Conservation (phyloP, 257 asterid genomes). For the Solanum chmielewskii region DNA sequence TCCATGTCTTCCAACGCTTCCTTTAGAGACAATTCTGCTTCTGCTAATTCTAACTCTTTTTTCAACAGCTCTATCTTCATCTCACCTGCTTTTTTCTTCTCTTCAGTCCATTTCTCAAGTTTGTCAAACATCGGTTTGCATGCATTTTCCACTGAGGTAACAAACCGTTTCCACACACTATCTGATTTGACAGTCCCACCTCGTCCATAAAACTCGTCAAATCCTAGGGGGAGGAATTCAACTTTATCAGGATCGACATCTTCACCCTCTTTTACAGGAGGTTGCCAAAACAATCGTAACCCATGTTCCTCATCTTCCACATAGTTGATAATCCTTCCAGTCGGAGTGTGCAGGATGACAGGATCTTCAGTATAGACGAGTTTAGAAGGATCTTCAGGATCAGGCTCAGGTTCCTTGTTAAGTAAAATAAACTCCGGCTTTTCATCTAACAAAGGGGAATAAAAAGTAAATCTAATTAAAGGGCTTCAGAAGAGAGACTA, state of each 20-base stretch:
- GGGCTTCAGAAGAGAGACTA: background rate
- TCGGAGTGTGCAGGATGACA: conserved; percentile 76
- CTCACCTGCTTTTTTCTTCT: conserved; percentile 45
- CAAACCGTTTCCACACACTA: conserved; percentile 22
- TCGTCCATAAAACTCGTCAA: conserved; percentile 79
- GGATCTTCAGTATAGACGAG: conserved; percentile 70
- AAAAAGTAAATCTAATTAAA: background rate
- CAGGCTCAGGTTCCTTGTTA: conserved; percentile 82
- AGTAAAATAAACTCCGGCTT: conserved; percentile 67
- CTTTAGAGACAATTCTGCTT: conserved; percentile 64
- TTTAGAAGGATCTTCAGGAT: conserved; percentile 82
- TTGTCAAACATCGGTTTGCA: conserved; percentile 23
- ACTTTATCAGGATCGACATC: conserved; percentile 50
- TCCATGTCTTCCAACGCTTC: conserved; percentile 77
- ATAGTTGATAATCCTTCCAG: conserved; percentile 75
- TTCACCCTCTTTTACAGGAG: conserved; percentile 41
- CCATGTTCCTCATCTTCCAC: conserved; percentile 92
- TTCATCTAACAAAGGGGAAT: conserved; percentile 36
- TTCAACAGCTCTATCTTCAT: conserved; percentile 28
- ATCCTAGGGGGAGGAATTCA: conserved; percentile 71
- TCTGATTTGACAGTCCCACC: conserved; percentile 17
- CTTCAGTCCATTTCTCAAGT: conserved; percentile 60
- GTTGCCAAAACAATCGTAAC: conserved; percentile 79
- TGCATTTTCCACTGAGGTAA: conserved; percentile 20
- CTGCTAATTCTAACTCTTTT: conserved; percentile 52